phyloP scores from a whole-genome alignment of 192 early-diverging fungal species.

The Anaeromyces robustus region DNA sequence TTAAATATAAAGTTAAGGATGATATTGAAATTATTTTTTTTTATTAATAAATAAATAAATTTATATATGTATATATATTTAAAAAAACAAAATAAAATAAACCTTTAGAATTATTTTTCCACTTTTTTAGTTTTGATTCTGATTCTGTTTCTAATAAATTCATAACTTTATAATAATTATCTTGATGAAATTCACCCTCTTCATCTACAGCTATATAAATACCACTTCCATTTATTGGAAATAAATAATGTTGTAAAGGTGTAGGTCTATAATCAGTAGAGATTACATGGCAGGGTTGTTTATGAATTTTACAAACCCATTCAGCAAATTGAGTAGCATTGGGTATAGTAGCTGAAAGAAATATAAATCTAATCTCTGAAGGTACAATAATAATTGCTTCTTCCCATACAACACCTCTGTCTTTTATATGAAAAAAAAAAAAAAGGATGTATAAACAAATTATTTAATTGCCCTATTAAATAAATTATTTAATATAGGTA shows the following conservation, averaged over 20 bases:
- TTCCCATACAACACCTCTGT: constrained; percentile 97
- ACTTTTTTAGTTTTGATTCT: background rate
- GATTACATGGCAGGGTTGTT: constrained; percentile 92
- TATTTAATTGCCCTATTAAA: no score
- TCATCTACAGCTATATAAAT: constrained; percentile 93
- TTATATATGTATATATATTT: no score
- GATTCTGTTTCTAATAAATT: constrained; percentile 29
- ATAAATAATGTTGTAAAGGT: constrained; percentile 92
- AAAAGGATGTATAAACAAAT: no score
- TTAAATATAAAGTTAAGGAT: no score
- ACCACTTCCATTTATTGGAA: constrained; percentile 75
- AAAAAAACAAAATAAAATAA: constrained; percentile 7
- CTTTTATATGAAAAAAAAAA: constrained; percentile 17
- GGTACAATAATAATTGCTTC: constrained; percentile 93
- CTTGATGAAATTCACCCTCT: constrained; percentile 80
- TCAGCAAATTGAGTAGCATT: constrained; percentile 98
- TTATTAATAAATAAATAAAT: no score
- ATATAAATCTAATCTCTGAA: constrained; percentile 77
- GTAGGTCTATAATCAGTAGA: constrained; percentile 96
- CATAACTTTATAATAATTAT: constrained; percentile 87
- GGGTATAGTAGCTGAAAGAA: constrained; percentile 95
- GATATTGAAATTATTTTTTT: no score
- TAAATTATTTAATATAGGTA: background rate
- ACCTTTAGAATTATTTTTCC: constrained; percentile 29
- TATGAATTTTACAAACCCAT: constrained; percentile 91